Evolutionary conservation across 352 stramenopile species (phyloP).

Genomic region (Hyaloperonospora brassicae): DNA sequence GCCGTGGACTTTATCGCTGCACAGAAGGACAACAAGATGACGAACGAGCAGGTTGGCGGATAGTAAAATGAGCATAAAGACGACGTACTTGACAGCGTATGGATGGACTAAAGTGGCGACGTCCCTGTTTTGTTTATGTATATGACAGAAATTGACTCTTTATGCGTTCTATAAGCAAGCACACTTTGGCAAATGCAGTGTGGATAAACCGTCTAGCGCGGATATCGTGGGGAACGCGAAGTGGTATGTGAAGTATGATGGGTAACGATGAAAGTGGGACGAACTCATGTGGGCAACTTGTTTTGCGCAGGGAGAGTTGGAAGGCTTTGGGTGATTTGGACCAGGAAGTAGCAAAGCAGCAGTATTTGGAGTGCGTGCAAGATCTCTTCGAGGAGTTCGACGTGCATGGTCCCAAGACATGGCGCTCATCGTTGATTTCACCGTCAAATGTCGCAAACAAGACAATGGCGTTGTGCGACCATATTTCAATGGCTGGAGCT

Average conservation of each 20-base stretch:
- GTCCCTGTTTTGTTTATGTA: conserved; percentile 1
- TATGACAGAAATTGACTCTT: conserved; percentile 49
- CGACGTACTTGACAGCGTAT: too few species aligned
- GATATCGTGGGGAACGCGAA: conserved; percentile 66
- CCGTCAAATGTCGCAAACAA: conserved; percentile 24
- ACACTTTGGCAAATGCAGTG: conserved; percentile 42
- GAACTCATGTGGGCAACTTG: too few species aligned
- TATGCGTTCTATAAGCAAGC: conserved; percentile 84
- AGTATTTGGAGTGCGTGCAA: conserved; percentile 64
- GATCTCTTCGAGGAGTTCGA: conserved; percentile 68
- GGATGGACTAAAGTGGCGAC: too few species aligned
- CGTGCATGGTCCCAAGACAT: conserved; percentile 26
- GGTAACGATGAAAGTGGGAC: too few species aligned
- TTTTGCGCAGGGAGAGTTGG: conserved; percentile 50
- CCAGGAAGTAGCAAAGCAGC: conserved; percentile 43
- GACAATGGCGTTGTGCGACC: conserved; percentile 23
- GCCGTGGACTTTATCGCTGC: conserved; percentile 56
- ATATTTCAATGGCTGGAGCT: conserved; percentile 44
- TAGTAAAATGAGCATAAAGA: too few species aligned
- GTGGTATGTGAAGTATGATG: conserved; percentile 32
- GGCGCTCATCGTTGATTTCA: conserved; percentile 14
- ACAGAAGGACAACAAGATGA: conserved; percentile 38
- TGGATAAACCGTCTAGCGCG: conserved; percentile 49
- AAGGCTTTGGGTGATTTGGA: conserved; percentile 49
- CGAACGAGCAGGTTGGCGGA: conserved; percentile 48